A percentile compares a stretch with the other conserved stretches of the same genome.
These are phyloP conservation scores for Fonsecaea pedrosoi DNA, from an alignment of 2,329 filamentous ascomycete species.

Conservation along the genomic window DNA sequence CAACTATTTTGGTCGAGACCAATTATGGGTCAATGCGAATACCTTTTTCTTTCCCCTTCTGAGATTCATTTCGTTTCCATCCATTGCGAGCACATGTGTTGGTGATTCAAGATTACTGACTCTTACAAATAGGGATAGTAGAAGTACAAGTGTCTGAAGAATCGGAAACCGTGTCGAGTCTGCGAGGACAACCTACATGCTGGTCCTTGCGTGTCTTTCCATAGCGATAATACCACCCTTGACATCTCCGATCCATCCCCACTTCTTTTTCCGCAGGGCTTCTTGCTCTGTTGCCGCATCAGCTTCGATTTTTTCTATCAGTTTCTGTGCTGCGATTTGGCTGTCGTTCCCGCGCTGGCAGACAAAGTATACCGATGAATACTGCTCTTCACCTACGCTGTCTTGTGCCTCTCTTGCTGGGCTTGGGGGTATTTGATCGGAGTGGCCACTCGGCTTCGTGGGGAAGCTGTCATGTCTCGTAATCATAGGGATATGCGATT, in stretches of 20 bases:
- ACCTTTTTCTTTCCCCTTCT: conserved; percentile 28
- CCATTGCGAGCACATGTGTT: background rate
- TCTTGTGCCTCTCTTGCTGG: conserved; percentile 15
- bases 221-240: conserved; percentile 37
- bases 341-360: conserved; percentile 59
- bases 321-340: conserved; percentile 51
- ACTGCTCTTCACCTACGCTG: background rate
- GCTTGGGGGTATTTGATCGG: conserved; percentile 36
- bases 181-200: background rate
- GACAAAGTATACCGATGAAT: conserved; percentile 49
- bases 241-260: conserved; percentile 38
- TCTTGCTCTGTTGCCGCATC: conserved; percentile 9
- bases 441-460: conserved; percentile 41
- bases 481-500: conserved; percentile 20
- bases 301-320: conserved; percentile 46
- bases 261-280: conserved; percentile 11
- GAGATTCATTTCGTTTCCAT: conserved; percentile 11
- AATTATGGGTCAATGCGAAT: conserved; percentile 17
- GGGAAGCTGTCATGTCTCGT: conserved; percentile 4
- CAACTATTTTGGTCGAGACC: conserved; percentile 24
- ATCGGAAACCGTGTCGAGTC: background rate
- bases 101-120: background rate
- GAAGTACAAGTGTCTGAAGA: background rate
- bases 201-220: conserved; percentile 25
- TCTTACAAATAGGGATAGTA: background rate